A percentile compares a stretch with the other conserved stretches of the same genome.
phyloP scores from a whole-genome alignment of 2,329 filamentous ascomycete species.

The Epichloe glyceriae region DNA sequence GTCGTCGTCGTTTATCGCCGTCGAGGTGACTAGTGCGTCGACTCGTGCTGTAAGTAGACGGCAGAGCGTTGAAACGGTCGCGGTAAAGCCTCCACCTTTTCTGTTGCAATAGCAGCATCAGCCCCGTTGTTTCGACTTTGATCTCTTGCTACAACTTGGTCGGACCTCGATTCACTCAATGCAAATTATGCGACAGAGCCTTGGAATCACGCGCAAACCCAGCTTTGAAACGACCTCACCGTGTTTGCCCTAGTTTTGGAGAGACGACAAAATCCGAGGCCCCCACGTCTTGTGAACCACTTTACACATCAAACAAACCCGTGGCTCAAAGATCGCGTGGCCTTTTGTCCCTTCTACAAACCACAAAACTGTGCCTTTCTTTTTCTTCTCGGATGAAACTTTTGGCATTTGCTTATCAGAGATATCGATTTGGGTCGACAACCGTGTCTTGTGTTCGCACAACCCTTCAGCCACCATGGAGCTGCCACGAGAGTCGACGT shows the following conservation, averaged over 20 bases:
- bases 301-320: not conserved
- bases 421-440: not conserved
- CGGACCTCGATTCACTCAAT: not conserved
- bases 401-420: not conserved
- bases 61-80: not conserved
- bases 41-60: not conserved
- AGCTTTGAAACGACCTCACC: not conserved
- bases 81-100: slow-evolving; percentile 2
- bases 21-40: not conserved
- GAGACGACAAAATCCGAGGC: not conserved
- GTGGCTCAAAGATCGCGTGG: not conserved
- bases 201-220: not conserved
- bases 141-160: not conserved
- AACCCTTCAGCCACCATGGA: slow-evolving; percentile 24
- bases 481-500: slow-evolving; percentile 47
- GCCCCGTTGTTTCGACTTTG: slow-evolving; percentile 3
- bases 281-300: not conserved
- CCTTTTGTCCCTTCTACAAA: no score
- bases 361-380: not conserved
- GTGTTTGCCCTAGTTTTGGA: not conserved
- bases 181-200: not conserved
- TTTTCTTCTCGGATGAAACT: not conserved
- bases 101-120: slow-evolving; percentile 6
- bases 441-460: not conserved
- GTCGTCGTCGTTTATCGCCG: not conserved